These are phyloP conservation scores for Blepharisma stoltei DNA, from an alignment of 73 alveolate genomes.

Conservation along the genomic window DNA sequence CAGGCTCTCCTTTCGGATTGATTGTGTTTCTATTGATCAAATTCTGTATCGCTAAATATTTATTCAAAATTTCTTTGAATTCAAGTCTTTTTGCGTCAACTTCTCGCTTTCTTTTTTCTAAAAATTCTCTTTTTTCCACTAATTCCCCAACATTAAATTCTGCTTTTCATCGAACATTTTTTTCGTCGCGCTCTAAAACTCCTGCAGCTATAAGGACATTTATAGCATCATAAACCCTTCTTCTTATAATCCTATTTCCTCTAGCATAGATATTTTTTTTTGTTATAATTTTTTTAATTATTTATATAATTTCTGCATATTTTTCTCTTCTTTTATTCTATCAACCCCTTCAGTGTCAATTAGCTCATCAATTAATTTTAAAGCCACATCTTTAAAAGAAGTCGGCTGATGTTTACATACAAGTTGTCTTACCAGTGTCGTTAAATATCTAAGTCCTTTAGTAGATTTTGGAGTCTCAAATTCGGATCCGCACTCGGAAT, in stretches of 20 bases:
- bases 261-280: too few relatives aligned
- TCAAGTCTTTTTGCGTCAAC: background rate
- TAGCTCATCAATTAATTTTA: background rate
- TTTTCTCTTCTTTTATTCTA: constrained; percentile 7
- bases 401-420: constrained; percentile 4
- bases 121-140: background rate
- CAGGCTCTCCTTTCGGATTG: background rate
- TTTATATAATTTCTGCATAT: too few relatives aligned
- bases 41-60: background rate
- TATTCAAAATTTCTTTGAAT: background rate
- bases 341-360: background rate
- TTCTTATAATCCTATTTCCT: too few relatives aligned
- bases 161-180: background rate
- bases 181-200: background rate
- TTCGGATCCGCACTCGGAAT: background rate
- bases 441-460: background rate
- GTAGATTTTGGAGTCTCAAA: background rate
- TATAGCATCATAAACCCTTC: constrained; percentile 25
- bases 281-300: too few relatives aligned
- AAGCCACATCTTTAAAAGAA: background rate
- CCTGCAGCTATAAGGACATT: constrained; percentile 27
- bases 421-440: background rate
- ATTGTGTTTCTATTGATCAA: background rate
- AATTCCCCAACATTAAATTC: background rate
- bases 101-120: background rate